These are phyloP conservation scores for Alternaria conjuncta DNA, from an alignment of 2,329 filamentous ascomycete species.

Conservation along the genomic window DNA sequence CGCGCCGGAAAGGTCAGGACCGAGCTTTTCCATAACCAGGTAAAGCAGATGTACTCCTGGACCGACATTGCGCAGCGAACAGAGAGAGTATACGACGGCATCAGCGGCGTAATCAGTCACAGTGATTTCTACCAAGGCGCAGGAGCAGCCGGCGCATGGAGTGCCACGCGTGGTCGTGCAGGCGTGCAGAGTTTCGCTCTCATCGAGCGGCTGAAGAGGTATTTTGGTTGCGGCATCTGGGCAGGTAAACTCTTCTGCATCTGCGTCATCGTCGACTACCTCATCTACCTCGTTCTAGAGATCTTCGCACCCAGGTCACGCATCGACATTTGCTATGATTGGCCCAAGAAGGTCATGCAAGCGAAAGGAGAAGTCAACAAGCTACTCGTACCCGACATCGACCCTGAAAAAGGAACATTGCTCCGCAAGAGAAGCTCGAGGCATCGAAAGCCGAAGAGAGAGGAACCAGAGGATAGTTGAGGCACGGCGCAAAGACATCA, in stretches of 20 bases:
- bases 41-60: slow-evolving; percentile 99
- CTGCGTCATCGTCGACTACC: slow-evolving; percentile 91
- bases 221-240: slow-evolving; percentile 98
- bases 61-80: slow-evolving; percentile 92
- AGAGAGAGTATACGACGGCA: slow-evolving; percentile 93
- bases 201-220: slow-evolving; percentile 92
- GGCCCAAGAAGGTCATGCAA: slow-evolving; percentile 74
- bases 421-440: slow-evolving; percentile 38
- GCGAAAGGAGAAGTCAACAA: slow-evolving; percentile 20
- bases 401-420: slow-evolving; percentile 4
- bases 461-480: slow-evolving; percentile 28
- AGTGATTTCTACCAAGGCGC: slow-evolving; percentile 87
- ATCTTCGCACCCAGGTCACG: slow-evolving; percentile 81
- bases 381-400: slow-evolving; percentile 14
- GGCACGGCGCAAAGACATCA: neutral
- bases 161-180: slow-evolving; percentile 71
- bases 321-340: slow-evolving; percentile 89
- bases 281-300: slow-evolving; percentile 88
- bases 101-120: slow-evolving; percentile 83
- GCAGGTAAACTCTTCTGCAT: slow-evolving; percentile 96
- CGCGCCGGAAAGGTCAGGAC: slow-evolving; percentile 87
- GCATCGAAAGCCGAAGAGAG: slow-evolving; percentile 33
- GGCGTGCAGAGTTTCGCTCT: slow-evolving; percentile 86
- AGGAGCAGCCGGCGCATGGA: slow-evolving; percentile 70
- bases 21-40: slow-evolving; percentile 94